A percentile compares a stretch with the other conserved stretches of the same genome.
These are phyloP conservation scores for Syzygium oleosum DNA, from an alignment of 345 rosid genomes.

Conservation along the genomic window DNA sequence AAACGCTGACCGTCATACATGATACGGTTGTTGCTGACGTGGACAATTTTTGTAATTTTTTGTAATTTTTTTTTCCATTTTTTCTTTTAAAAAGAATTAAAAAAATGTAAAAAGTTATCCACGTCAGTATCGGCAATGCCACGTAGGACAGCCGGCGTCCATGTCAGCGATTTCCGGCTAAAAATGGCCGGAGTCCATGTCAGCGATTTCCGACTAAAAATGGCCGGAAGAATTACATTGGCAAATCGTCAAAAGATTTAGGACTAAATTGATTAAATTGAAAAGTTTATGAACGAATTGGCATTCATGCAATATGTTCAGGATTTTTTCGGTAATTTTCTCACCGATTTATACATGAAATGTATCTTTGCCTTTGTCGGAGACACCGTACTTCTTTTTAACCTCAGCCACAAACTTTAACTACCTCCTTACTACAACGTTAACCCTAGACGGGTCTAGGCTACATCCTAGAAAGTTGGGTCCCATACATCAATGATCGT, in stretches of 20 bases:
- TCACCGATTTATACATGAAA: background rate
- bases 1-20: rapidly evolving
- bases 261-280: background rate
- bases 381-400: background rate
- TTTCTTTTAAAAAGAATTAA: too few species aligned
- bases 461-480: background rate
- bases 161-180: background rate
- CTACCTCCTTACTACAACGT: background rate
- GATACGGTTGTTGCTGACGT: rapidly evolving
- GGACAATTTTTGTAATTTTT: too few species aligned
- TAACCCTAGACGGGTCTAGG: background rate
- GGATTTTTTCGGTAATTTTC: background rate
- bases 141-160: rapidly evolving
- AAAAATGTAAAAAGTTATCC: too few species aligned
- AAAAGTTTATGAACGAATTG: background rate
- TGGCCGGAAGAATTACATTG: rapidly evolving
- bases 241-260: background rate
- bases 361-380: background rate
- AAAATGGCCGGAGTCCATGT: background rate
- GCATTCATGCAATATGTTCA: background rate
- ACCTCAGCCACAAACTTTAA: background rate
- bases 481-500: background rate
- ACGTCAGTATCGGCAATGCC: rapidly evolving
- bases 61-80: too few species aligned
- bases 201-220: background rate